These are phyloP conservation scores for Penicillium paneum DNA, from an alignment of 2,329 filamentous ascomycete genomes.

Conservation along the genomic window DNA sequence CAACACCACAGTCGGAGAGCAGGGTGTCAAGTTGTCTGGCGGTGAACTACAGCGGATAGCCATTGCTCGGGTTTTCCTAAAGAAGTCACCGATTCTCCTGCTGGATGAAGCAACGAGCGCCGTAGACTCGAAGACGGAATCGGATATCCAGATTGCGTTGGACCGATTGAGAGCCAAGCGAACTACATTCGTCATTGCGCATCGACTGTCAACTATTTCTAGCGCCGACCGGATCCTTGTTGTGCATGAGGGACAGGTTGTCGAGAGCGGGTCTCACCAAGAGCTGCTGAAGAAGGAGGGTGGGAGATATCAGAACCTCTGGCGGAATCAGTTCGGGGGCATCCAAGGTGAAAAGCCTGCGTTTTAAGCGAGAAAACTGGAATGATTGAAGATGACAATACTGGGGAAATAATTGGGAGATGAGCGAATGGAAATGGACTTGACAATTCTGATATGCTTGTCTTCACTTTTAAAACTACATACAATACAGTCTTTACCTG, in stretches of 20 bases:
- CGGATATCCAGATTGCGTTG: slow-evolving; percentile 21
- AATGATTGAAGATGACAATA: background rate
- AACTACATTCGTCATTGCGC: slow-evolving; percentile 38
- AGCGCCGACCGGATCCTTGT: slow-evolving; percentile 30
- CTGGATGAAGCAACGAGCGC: slow-evolving; percentile 47
- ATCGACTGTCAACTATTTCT: slow-evolving; percentile 40
- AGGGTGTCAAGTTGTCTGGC: slow-evolving; percentile 38
- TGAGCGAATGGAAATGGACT: background rate
- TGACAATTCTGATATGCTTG: background rate
- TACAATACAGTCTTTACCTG: background rate
- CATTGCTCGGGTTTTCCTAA: slow-evolving; percentile 43
- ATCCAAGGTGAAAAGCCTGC: background rate
- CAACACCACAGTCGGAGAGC: slow-evolving; percentile 33
- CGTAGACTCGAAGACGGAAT: slow-evolving; percentile 39
- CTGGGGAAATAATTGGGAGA: background rate
- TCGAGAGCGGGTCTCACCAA: slow-evolving; percentile 41
- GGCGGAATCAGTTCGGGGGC: slow-evolving; percentile 15
- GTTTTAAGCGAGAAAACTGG: background rate
- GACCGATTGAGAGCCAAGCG: slow-evolving; percentile 16
- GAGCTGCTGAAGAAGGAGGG: slow-evolving; percentile 36
- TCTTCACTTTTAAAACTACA: background rate
- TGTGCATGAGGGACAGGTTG: slow-evolving; percentile 39
- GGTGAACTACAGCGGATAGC: slow-evolving; percentile 46
- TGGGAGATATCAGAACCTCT: slow-evolving; percentile 32
- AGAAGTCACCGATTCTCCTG: slow-evolving; percentile 39